Base-by-base conservation (phyloP, 352 stramenopile genomes). In the Globisporangium irregulare region DNA sequence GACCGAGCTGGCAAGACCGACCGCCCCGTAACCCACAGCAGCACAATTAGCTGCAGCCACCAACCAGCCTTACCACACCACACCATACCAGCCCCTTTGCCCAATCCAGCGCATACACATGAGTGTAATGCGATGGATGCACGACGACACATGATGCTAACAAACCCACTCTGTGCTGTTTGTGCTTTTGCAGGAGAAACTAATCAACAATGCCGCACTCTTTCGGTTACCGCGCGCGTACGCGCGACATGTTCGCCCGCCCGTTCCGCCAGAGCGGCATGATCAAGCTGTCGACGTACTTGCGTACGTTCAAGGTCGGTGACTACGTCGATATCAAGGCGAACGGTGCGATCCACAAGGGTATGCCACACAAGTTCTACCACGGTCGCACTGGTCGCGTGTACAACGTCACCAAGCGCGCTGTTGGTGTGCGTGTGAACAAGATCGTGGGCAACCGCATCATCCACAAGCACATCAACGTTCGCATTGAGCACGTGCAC, bases 321-420 rank as follows among this genome's bases (percentile, higher is more conserved):
- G 98, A 99, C 89, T 99, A 99, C 87, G 98, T 99, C n/a, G 98
- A 99, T 83, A 99, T 99, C 86, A 99, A 99, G 84, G 97, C 96
- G 68, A 98, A 99, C 90, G 96, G 94, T 68, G 96, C 96, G 71
- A 93, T 99, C 74, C 98, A 99, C 87, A 99, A 99, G 93, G 98
- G 98, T 87, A 99, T 99, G 98, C 98, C 98, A 56, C 97, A 99
- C 97, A 99, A 99, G 94, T 97, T 97, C 88, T 99, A 99, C 93
- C 98, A 99, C 87, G 98, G 98, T 77, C 95, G 97, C 71, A 99
- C 98, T 41, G 98, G 98, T 70, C 96, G 99, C 67, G 93, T 99
- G 71, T 99, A 97, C 94, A 99, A 99, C 84, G 96, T 99, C 63
- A 99, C 97, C 82, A 99, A 99, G 88, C 87, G 92, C 74, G 89